Conservation (phyloP, 805 yeast species). For the Barnettozyma populi region DNA sequence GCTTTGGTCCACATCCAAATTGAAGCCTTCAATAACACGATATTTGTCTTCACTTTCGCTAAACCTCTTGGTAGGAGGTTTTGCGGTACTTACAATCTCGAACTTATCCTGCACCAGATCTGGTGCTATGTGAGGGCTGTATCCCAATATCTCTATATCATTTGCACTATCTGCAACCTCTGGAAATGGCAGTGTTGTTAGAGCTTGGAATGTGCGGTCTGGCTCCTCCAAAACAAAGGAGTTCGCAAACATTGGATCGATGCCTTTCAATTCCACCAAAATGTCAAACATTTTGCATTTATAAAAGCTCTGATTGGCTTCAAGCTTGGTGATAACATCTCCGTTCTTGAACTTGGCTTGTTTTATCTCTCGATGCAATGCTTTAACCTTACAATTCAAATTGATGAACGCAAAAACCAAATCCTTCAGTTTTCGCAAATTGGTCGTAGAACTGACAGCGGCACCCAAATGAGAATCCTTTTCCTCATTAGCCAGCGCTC, state of each 20-base stretch:
- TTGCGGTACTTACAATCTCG: too few species aligned
- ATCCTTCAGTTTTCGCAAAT: background rate
- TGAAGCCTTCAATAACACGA: background rate
- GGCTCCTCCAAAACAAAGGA: background rate
- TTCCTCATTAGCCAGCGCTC: background rate
- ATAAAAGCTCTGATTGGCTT: constrained; percentile 1
- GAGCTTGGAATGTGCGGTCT: background rate
- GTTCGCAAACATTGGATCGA: background rate
- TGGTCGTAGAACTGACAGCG: background rate
- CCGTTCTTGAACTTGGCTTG: background rate
- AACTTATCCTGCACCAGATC: too few species aligned
- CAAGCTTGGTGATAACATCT: background rate
- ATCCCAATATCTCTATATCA: background rate
- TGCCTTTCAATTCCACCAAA: background rate
- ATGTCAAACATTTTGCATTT: background rate
- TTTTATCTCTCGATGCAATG: background rate
- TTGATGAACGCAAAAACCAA: constrained; percentile 2
- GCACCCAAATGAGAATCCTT: background rate
- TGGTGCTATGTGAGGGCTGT: background rate
- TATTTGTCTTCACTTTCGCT: background rate
- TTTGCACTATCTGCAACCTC: background rate
- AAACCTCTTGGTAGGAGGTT: too few species aligned
- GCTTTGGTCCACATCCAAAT: background rate
- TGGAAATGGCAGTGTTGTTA: background rate
- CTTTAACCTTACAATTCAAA: constrained; percentile 1